Base-by-base conservation (phyloP, 345 rosid genomes). In the Camelina neglecta region DNA sequence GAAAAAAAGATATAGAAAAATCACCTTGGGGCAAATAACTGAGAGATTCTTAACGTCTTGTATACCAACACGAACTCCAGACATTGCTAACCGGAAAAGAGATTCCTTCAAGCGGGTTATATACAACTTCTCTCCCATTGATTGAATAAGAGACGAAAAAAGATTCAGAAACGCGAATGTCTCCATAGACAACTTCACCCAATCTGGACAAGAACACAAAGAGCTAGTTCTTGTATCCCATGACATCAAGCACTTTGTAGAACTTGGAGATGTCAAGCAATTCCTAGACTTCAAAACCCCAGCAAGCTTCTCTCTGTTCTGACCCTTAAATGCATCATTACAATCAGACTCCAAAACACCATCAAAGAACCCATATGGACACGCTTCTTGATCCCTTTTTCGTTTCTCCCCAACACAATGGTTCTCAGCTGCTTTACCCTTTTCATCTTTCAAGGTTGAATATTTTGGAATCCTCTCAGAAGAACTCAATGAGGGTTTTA, bases 21-120 rank as follows among this genome's bases (percentile, higher is more conserved):
- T 77, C 77, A 90, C 98, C 96, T 89, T 85, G 61, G 96, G 93
- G 76, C 89, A 88, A 65, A 93, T 78, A 75, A 78, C 45, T 8
- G 96, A 83, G 64, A 93, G 88, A 83, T 84, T 77, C 84, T 81
- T 87, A 7, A 93, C 73, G 67, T 91, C 93, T 74, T 86, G 81
- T 60, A 85, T 80, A 67, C 77, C 72, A 71, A 84, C 79, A 63
- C 70, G 67, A 62, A 87, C 76, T 24, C 91, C 94, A 76, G 81
- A 78, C 80, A 58, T 69, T 29, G 64, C 75, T 77, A 93, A 84
- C 69, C 76, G 81, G 67, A 70, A 26, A 62, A 91, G 79, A 11
- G 86, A 90, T 59, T 76, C 85, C 83, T 84, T 81, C 83, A 91
- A 72, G 26, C 48, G 49, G 42, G 57, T 24, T 10, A 80, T 73